Base-by-base conservation (phyloP, 2,329 filamentous ascomycete genomes). In the Didymella segeticola region DNA sequence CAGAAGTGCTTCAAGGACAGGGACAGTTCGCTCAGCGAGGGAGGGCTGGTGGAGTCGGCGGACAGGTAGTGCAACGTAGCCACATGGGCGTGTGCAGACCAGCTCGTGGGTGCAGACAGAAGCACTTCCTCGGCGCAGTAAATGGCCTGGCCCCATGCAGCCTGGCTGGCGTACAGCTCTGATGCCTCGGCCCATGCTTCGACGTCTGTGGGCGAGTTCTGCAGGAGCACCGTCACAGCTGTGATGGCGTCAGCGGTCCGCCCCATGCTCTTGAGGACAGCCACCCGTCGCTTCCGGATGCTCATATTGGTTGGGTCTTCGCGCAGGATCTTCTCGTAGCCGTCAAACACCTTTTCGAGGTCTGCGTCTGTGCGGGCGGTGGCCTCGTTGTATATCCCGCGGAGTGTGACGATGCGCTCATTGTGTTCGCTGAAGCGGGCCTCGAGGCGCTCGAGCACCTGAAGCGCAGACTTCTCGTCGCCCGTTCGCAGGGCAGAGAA, bases 131-230 rank as follows among this genome's bases (percentile, higher is more conserved):
- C 95, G 37, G 96, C 78, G 56, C 91, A 89, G 74, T 89, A 96
- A 43, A 96, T 86, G 31, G 92, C 90, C 74, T 98, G 93, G 12
- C 87, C 78, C 69, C 89, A 91, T 65, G 93, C 77, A 1, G 89
- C 91, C 70, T 93, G 89, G 17, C 82, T 82, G 25, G 92, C 82
- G 75, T 99, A 98, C 57, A 97, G 78, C 71, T 96, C 91, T 47
- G 90, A 86, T 63, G 98, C 81, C 78, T 99, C 95, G 46, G 91
- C 86, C 95, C 95, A 99, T 9, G 90, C 88, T 78, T 99, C 95
- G 5, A 89, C 87, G 77, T 99, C 95, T 1, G 90, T 96, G 2
- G 95, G 93, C 47, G 88, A 89, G 57, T 89, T 87, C 69, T 96
- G 89, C 39, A 99, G 79, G 23, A 98, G 82, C 51, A 87, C 82